Evolutionary conservation across 106 monocot species (phyloP), one percentile per base, ranked within the genome.

Genomic region (Vanilla planifolia): DNA sequence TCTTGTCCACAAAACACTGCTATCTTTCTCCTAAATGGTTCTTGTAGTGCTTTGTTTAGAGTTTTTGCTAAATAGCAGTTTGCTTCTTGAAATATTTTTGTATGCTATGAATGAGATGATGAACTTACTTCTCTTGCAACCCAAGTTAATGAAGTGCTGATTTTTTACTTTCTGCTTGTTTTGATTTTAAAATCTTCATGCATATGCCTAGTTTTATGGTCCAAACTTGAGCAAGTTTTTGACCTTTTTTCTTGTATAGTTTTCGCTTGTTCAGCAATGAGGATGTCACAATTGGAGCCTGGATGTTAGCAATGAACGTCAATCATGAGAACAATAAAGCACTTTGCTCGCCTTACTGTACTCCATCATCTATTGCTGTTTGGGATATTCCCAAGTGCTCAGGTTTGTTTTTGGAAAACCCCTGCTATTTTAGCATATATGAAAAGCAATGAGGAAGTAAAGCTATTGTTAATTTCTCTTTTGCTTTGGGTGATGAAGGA

Each of bases 221-320:
- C n/a, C 30, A n/a, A 29, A 30, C 15, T n/a, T 53, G 29, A 48
- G 32, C 27, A 32, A 16, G 22, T n/a, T 53, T 4, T 32, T 53
- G 53, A 13, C 11, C 11, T 24, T 50, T 40, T 45, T 13, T 45
- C 16, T n/a, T 46, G 63, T 74, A 36, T 87, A 98, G 96, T 69
- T 91, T 91, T 53, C 72, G 96, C 57, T 79, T 98, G 96, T 98
- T 91, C 67, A 98, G 81, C 76, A 98, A 98, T 59, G 96, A 98
- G 51, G 96, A 98, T 67, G 91, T 98, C 34, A 91, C 90, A 0
- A 84, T 96, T 21, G 96, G 96, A 25, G 56, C 90, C 1, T 88
- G 91, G 96, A 98, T 98, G 87, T 78, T 98, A 36, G 90, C 96
- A 5, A 91, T 98, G 96, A 98, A 98, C 73, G 96, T 91, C n/a